Evolutionary conservation across 371 early-diverging fungal genomes (phyloP).

Genomic region (Smittium mucronatum): DNA sequence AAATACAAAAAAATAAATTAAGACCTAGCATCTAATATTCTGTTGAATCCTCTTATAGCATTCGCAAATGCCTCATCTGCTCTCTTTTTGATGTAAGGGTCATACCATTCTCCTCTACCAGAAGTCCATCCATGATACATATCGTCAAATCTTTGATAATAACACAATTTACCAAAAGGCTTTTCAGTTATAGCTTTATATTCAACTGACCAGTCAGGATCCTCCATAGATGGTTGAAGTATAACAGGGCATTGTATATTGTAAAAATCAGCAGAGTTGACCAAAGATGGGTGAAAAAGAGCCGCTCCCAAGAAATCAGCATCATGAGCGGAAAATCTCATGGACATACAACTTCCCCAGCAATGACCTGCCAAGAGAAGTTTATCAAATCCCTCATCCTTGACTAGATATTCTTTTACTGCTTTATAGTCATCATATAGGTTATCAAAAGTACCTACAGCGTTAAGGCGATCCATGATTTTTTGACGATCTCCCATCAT

Average conservation of each 20-base stretch:
- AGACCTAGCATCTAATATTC: too few species aligned
- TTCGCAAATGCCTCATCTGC: constrained; percentile 27
- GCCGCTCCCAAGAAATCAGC: constrained; percentile 37
- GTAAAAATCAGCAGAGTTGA: constrained; percentile 40
- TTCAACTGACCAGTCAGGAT: constrained; percentile 42
- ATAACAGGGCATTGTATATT: constrained; percentile 41
- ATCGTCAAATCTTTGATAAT: constrained; percentile 47
- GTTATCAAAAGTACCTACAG: constrained; percentile 29
- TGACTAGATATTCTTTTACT: constrained; percentile 29
- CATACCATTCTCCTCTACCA: constrained; percentile 45
- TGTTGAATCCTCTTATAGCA: constrained; percentile 19
- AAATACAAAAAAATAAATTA: too few species aligned
- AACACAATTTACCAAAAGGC: constrained; percentile 42
- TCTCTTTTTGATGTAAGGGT: constrained; percentile 20
- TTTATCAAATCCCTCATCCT: constrained; percentile 27
- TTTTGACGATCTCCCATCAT: constrained; percentile 24
- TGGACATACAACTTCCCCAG: constrained; percentile 45
- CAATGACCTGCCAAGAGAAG: constrained; percentile 51
- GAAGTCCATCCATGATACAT: constrained; percentile 57
- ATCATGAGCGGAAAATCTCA: constrained; percentile 19
- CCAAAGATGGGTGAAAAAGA: constrained; percentile 47
- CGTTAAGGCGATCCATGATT: constrained; percentile 29
- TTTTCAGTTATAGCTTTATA: constrained; percentile 37
- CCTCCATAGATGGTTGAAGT: constrained; percentile 44
- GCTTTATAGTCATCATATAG: constrained; percentile 27